These are phyloP conservation scores for Chytriomyces hyalinus DNA, from an alignment of 192 early-diverging fungal genomes.

Conservation along the genomic window DNA sequence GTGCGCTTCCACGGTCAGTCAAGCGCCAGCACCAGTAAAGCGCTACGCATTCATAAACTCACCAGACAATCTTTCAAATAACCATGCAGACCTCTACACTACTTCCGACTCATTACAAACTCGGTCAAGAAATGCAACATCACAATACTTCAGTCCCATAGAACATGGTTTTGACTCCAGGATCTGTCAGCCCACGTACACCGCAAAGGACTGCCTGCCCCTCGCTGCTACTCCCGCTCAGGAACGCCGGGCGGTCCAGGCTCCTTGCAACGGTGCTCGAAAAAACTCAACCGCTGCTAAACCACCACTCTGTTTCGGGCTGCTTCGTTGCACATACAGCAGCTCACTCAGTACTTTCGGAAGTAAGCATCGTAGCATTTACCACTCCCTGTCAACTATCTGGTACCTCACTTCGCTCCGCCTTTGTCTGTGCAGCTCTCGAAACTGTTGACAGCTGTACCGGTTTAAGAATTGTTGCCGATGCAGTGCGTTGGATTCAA, in stretches of 20 bases:
- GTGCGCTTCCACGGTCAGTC: background rate
- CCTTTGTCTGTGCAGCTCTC: slow-evolving; percentile 17
- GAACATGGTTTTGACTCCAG: background rate
- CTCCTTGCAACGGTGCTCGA: background rate
- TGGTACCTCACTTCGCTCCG: background rate
- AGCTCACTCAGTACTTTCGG: background rate
- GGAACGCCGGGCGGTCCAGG: background rate
- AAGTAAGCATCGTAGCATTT: no score
- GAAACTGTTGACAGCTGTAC: slow-evolving; percentile 8
- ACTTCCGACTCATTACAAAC: background rate
- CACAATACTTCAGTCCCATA: background rate
- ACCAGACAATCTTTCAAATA: background rate
- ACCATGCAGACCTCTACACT: no score
- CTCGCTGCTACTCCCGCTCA: background rate
- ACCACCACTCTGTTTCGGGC: background rate
- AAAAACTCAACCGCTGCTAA: background rate
- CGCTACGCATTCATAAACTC: background rate
- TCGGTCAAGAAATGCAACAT: background rate
- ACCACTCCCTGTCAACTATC: background rate
- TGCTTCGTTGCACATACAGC: background rate
- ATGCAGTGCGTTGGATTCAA: slow-evolving; percentile 8
- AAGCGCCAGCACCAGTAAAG: background rate
- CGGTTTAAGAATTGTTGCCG: background rate
- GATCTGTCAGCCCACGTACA: background rate
- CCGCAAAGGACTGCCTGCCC: background rate